phyloP scores from a whole-genome alignment of 2,329 filamentous ascomycete genomes.

The Aspergillus persii region DNA sequence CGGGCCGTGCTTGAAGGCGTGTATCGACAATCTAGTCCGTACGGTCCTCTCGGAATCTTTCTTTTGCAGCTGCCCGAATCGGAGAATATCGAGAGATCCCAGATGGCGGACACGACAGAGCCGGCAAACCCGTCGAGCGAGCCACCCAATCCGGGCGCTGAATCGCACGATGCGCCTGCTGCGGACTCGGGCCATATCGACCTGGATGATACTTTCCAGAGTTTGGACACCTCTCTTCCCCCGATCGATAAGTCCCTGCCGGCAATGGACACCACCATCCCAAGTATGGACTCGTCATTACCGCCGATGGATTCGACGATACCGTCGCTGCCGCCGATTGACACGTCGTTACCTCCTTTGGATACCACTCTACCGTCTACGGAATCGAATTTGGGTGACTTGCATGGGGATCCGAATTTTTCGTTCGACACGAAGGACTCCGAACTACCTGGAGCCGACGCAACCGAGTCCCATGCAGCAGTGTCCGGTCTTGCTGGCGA shows the following conservation, averaged over 20 bases:
- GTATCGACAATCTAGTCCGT: background rate
- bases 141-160: conserved; percentile 15
- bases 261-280: conserved; percentile 25
- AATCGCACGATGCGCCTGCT: conserved; percentile 4
- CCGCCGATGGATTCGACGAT: conserved; percentile 31
- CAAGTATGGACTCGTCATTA: conserved; percentile 30
- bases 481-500: conserved; percentile 19
- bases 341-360: conserved; percentile 28
- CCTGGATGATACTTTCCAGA: background rate
- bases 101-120: conserved; percentile 23
- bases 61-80: background rate
- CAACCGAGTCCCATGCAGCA: conserved; percentile 1
- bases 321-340: conserved; percentile 26
- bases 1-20: background rate
- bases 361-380: conserved; percentile 25
- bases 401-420: conserved; percentile 10
- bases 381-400: conserved; percentile 8
- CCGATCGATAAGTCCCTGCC: conserved; percentile 26
- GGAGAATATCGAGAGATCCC: conserved; percentile 2
- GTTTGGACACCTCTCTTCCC: conserved; percentile 24
- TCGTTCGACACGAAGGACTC: conserved; percentile 16
- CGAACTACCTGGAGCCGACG: conserved; percentile 4
- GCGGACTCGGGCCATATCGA: conserved; percentile 1
- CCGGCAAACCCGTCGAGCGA: conserved; percentile 18
- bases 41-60: background rate